Percentiles rank a stretch among this genome's conserved stretches.
Conservation (phyloP, 1,284 basidiomycete species). For the Pisolithus thermaeus region DNA sequence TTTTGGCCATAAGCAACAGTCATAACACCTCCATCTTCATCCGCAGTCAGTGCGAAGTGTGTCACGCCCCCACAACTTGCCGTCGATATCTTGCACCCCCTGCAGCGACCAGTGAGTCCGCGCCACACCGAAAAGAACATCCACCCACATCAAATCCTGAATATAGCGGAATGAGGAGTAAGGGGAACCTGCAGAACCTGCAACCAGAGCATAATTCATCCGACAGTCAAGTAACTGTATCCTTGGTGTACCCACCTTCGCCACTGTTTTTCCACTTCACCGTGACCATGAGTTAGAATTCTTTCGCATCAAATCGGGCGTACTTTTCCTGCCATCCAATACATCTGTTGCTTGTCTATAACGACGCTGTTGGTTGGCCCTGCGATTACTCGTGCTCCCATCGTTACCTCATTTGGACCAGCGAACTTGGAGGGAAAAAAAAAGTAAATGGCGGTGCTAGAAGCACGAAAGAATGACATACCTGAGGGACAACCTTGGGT, state of each 20-base stretch:
- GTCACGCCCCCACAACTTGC: conserved; percentile 85
- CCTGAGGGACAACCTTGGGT: conserved; percentile 75
- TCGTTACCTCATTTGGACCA: conserved; percentile 59
- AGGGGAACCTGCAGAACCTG: conserved; percentile 75
- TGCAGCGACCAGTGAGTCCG: conserved; percentile 21
- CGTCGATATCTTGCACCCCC: conserved; percentile 66
- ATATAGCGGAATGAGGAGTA: conserved; percentile 79
- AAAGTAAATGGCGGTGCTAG: not conserved
- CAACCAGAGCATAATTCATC: not conserved
- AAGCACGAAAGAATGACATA: conserved; percentile 15
- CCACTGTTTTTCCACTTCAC: conserved; percentile 87
- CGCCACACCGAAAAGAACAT: not conserved
- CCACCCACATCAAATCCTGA: conserved; percentile 68
- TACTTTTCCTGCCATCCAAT: conserved; percentile 80
- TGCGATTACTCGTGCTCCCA: conserved; percentile 65
- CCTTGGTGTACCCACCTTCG: conserved; percentile 52
- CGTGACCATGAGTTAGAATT: conserved; percentile 6
- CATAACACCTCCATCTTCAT: conserved; percentile 69
- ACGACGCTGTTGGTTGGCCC: conserved; percentile 83
- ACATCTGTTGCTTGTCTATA: conserved; percentile 78
- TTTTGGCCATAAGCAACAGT: conserved; percentile 87
- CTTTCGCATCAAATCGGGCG: conserved; percentile 12
- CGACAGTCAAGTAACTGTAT: conserved; percentile 4
- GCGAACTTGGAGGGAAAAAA: conserved; percentile 46
- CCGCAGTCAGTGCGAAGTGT: conserved; percentile 72